Percentiles rank a stretch among this genome's conserved stretches.
phyloP scores from a whole-genome alignment of 2,329 filamentous ascomycete species.

The Raffaelea arxii region DNA sequence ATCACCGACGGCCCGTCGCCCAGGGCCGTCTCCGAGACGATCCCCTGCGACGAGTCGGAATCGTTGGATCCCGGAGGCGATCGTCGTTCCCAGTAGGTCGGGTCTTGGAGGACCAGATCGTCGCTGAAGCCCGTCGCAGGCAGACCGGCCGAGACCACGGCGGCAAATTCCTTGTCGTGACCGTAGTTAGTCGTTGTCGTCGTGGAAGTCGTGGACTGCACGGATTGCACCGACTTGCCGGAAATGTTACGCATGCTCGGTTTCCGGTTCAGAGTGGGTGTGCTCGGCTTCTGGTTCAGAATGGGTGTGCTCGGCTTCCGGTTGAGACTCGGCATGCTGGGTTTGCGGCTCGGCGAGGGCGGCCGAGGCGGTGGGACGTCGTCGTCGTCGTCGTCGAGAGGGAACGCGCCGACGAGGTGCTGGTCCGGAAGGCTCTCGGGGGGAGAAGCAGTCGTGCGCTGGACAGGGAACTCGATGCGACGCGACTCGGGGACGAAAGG shows the following conservation, averaged over 20 bases:
- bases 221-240: background rate
- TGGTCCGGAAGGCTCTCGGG: background rate
- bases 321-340: background rate
- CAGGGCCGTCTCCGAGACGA: slow-evolving; percentile 13
- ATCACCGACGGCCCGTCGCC: slow-evolving; percentile 6
- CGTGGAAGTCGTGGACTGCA: background rate
- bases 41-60: slow-evolving; percentile 7
- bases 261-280: background rate
- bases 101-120: slow-evolving; percentile 59
- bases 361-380: slow-evolving; percentile 17
- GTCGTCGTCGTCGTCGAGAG: slow-evolving; percentile 1
- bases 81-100: slow-evolving; percentile 50
- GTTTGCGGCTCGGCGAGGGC: background rate
- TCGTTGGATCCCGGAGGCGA: slow-evolving; percentile 54
- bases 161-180: slow-evolving; percentile 60
- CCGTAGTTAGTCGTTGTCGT: slow-evolving; percentile 16
- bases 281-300: background rate
- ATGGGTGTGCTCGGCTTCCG: background rate
- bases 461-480: slow-evolving; percentile 3
- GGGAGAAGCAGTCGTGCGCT: background rate
- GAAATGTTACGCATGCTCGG: background rate
- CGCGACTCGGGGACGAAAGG: background rate
- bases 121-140: slow-evolving; percentile 62
- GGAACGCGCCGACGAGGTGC: background rate
- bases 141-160: slow-evolving; percentile 58